phyloP scores from a whole-genome alignment of 1,139 yeast genomes.

The Magnusiomyces sp. region DNA sequence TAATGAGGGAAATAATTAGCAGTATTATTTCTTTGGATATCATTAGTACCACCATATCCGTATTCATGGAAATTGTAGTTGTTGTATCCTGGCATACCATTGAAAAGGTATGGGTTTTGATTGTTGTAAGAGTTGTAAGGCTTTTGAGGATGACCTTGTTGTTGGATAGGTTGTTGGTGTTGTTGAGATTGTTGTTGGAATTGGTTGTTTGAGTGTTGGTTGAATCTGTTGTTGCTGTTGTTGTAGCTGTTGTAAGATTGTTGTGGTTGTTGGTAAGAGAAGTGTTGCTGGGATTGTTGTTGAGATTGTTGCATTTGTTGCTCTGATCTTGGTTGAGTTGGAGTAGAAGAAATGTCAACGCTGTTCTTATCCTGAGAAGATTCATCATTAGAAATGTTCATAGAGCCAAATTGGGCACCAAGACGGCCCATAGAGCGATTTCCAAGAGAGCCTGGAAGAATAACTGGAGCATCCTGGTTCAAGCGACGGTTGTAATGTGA shows the following conservation, averaged over 20 bases:
- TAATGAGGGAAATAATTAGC: constrained; percentile 19
- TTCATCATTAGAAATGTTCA: constrained; percentile 36
- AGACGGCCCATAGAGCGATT: constrained; percentile 44
- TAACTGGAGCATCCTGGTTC: constrained; percentile 50
- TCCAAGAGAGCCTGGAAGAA: constrained; percentile 48
- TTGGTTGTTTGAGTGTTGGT: constrained; percentile 6
- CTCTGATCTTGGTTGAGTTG: constrained; percentile 20
- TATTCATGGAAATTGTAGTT: constrained; percentile 15
- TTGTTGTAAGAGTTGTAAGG: constrained; percentile 17
- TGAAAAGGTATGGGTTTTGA: constrained; percentile 23
- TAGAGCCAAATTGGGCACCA: constrained; percentile 65
- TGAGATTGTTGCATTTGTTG: constrained; percentile 3
- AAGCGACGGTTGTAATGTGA: constrained; percentile 24
- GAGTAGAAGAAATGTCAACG: constrained; percentile 19
- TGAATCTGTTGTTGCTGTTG: constrained; percentile 13
- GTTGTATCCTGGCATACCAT: constrained; percentile 20
- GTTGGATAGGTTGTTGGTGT: constrained; percentile 14
- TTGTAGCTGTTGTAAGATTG: constrained; percentile 1
- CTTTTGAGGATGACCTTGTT: constrained; percentile 15
- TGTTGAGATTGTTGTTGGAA: constrained; percentile 16
- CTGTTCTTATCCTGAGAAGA: constrained; percentile 20
- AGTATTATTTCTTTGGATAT: constrained; percentile 15
- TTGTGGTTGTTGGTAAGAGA: constrained; percentile 2
- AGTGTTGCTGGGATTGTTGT: neutral
- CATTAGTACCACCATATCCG: constrained; percentile 16